phyloP scores from a whole-genome alignment of 441 rosid species.

The Croton setiger region DNA sequence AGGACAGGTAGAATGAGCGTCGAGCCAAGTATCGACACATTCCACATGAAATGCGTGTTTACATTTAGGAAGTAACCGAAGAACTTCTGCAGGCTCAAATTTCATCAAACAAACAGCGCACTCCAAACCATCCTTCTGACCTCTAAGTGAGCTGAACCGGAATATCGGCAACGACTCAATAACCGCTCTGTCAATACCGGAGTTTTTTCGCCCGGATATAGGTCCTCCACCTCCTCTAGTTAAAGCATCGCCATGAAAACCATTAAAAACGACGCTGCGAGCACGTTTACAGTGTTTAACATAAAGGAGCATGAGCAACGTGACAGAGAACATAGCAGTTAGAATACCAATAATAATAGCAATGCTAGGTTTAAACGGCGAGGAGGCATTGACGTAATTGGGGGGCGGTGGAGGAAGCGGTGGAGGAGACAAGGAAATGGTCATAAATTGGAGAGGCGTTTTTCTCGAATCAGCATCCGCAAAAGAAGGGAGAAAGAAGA shows the following conservation, averaged over 20 bases:
- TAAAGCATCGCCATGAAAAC: background rate
- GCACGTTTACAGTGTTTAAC: slow-evolving; percentile 63
- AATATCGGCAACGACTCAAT: slow-evolving; percentile 81
- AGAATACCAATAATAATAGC: slow-evolving; percentile 58
- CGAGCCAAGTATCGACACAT: slow-evolving; percentile 98
- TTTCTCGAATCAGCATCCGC: slow-evolving; percentile 15
- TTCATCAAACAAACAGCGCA: slow-evolving; percentile 75
- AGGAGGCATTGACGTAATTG: background rate
- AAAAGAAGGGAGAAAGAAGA: background rate
- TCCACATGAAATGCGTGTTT: slow-evolving; percentile 92
- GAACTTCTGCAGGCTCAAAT: slow-evolving; percentile 58
- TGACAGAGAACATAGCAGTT: slow-evolving; percentile 62
- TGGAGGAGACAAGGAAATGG: slow-evolving; percentile 7
- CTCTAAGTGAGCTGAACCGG: slow-evolving; percentile 64
- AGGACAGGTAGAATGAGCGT: slow-evolving; percentile 90
- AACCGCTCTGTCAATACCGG: slow-evolving; percentile 68
- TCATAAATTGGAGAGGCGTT: slow-evolving; percentile 1
- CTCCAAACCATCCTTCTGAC: slow-evolving; percentile 75
- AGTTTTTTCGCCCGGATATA: slow-evolving; percentile 42
- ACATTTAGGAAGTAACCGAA: slow-evolving; percentile 75
- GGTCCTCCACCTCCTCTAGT: slow-evolving; percentile 5
- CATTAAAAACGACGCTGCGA: background rate
- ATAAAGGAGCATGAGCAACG: slow-evolving; percentile 76
- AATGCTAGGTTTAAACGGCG: slow-evolving; percentile 60
- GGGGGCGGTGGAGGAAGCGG: slow-evolving; percentile 18